Conservation (phyloP, 2,329 filamentous ascomycete genomes). For the Fusarium denticulatum region DNA sequence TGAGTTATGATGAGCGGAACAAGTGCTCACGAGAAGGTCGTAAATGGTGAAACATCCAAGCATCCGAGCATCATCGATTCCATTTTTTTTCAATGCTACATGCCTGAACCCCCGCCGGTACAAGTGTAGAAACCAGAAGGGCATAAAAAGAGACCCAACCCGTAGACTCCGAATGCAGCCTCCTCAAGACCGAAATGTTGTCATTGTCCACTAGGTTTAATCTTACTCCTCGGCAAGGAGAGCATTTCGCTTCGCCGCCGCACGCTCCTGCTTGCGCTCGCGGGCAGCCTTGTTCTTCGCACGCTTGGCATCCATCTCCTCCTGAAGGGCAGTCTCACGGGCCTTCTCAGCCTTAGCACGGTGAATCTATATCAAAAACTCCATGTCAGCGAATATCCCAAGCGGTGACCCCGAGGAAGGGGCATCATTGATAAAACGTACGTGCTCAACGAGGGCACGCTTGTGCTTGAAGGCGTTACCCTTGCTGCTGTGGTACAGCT, state of each 20-base stretch:
- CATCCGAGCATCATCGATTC: constrained; percentile 60
- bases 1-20: constrained; percentile 18
- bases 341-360: constrained; percentile 99
- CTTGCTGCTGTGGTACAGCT: constrained; percentile 99
- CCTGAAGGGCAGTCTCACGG: constrained; percentile 94
- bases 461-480: constrained; percentile 99
- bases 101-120: constrained; percentile 63
- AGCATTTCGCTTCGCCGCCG: constrained; percentile 88
- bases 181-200: constrained; percentile 60
- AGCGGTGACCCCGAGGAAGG: not conserved
- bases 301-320: constrained; percentile 99
- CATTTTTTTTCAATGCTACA: constrained; percentile 68
- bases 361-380: constrained; percentile 78
- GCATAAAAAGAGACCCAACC: constrained; percentile 63
- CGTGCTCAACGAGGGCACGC: constrained; percentile 99
- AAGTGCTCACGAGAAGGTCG: constrained; percentile 29
- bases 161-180: constrained; percentile 70
- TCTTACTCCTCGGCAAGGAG: constrained; percentile 74
- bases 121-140: constrained; percentile 60
- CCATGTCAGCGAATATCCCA: constrained; percentile 29
- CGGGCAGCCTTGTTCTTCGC: constrained; percentile 99
- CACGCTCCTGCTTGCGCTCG: constrained; percentile 96
- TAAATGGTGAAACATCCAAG: constrained; percentile 41
- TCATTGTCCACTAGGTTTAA: constrained; percentile 59
- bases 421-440: constrained; percentile 66